Conservation (phyloP, 179 eudicot species). For the Pouteria campechiana region DNA sequence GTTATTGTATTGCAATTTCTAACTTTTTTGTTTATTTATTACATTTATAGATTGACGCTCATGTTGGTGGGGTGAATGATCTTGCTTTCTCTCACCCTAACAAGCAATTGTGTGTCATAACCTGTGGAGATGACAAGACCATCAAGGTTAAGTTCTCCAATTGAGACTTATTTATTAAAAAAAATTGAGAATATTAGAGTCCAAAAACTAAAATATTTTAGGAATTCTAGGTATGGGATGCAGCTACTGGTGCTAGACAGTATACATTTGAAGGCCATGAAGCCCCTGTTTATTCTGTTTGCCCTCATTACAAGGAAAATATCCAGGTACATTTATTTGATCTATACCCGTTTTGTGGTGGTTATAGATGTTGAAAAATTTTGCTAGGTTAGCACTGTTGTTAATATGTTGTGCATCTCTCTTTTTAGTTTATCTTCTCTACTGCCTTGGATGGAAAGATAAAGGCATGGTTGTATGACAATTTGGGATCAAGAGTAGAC, state of each 20-base stretch:
- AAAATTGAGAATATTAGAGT: neutral
- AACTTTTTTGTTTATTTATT: neutral
- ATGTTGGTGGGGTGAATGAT: conserved; percentile 70
- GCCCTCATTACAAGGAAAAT: conserved; percentile 83
- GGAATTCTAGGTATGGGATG: conserved; percentile 78
- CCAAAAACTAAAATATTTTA: neutral
- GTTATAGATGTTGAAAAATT: neutral
- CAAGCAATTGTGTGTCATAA: conserved; percentile 71
- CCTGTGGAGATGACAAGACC: conserved; percentile 82
- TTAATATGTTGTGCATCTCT: neutral
- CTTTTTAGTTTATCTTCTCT: conserved; percentile 73
- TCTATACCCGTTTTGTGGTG: neutral
- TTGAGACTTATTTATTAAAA: neutral
- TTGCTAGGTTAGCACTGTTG: neutral
- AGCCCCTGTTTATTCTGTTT: conserved; percentile 93
- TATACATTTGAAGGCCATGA: conserved; percentile 91
- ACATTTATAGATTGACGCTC: conserved; percentile 63
- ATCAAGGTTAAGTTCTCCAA: conserved; percentile 39
- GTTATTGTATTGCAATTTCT: neutral
- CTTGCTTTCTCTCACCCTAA: conserved; percentile 74
- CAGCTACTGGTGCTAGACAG: conserved; percentile 59
- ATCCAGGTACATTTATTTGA: conserved; percentile 47
- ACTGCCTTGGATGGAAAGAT: conserved; percentile 94
- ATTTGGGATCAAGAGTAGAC: conserved; percentile 88
- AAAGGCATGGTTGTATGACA: conserved; percentile 96